phyloP scores from a whole-genome alignment of 2,329 filamentous ascomycete species.

The Neoscytalidium dimidiatum region DNA sequence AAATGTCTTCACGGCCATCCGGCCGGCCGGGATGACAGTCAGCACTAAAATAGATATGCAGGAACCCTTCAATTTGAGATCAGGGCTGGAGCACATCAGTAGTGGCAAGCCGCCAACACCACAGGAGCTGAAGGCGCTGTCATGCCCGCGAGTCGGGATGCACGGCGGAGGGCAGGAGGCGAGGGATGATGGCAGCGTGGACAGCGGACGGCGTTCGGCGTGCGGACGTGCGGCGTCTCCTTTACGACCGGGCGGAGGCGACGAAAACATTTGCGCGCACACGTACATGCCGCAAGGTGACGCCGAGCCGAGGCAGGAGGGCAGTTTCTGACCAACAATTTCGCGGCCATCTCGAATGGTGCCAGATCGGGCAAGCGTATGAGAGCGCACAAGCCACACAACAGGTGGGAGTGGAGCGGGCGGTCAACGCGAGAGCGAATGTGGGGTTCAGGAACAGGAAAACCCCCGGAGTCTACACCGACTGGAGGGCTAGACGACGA shows the following conservation, averaged over 20 bases:
- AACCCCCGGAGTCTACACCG: background rate
- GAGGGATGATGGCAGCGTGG: too few species aligned
- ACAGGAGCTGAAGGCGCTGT: background rate
- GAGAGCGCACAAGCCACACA: background rate
- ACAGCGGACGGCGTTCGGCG: too few species aligned
- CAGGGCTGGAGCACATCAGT: background rate
- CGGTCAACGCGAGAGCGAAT: background rate
- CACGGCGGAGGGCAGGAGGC: background rate
- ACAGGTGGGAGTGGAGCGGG: too few species aligned
- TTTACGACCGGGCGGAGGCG: too few species aligned
- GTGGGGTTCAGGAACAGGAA: conserved; percentile 12
- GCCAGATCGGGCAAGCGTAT: background rate
- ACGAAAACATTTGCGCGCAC: too few species aligned
- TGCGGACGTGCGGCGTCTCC: too few species aligned
- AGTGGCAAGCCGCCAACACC: conserved; percentile 1
- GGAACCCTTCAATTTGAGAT: conserved; percentile 13
- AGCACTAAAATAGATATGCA: conserved; percentile 19
- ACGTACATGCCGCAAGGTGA: background rate
- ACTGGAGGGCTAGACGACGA: background rate
- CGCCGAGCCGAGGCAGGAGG: background rate
- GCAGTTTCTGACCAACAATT: background rate
- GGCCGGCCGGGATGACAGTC: background rate
- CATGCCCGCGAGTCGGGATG: background rate
- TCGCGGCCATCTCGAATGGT: background rate
- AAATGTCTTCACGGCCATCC: background rate